Percentiles rank a stretch among this genome's conserved stretches.
These are phyloP conservation scores for Cucurbita moschata DNA, from an alignment of 306 rosid species.

Conservation along the genomic window DNA sequence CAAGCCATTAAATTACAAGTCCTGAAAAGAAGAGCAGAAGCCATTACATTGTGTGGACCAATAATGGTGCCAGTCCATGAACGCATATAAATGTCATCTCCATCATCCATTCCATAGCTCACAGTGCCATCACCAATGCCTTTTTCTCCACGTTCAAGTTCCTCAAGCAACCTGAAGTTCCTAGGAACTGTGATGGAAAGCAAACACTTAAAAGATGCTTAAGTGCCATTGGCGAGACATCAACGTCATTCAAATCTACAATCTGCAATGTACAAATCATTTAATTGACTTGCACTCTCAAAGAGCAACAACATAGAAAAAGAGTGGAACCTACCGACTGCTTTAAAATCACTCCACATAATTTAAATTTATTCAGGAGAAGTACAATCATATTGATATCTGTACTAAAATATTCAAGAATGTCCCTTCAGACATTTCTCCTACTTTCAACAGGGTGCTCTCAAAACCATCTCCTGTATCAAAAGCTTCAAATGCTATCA, in stretches of 20 bases:
- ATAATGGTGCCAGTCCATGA: slow-evolving; percentile 88
- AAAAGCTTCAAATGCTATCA: background rate
- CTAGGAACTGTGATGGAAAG: slow-evolving; percentile 66
- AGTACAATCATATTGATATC: background rate
- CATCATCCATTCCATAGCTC: slow-evolving; percentile 83
- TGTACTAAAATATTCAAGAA: background rate
- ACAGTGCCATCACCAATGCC: slow-evolving; percentile 17
- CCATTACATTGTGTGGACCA: slow-evolving; percentile 93
- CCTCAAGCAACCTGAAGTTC: slow-evolving; percentile 99
- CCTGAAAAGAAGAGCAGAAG: background rate
- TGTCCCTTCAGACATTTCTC: background rate
- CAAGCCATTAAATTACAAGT: background rate
- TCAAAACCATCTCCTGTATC: background rate
- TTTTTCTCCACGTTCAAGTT: slow-evolving; percentile 75
- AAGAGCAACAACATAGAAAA: background rate
- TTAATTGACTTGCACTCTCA: background rate
- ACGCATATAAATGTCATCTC: slow-evolving; percentile 97
- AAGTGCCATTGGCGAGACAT: background rate
- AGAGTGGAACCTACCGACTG: background rate
- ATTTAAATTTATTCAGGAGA: background rate
- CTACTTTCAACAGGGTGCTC: background rate
- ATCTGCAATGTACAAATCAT: slow-evolving; percentile 4
- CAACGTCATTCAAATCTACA: slow-evolving; percentile 1
- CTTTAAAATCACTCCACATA: background rate
- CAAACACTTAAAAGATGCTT: slow-evolving; percentile 4